phyloP scores from a whole-genome alignment of 768 basidiomycete genomes.

The Rhodosporidiobolus sp. region DNA sequence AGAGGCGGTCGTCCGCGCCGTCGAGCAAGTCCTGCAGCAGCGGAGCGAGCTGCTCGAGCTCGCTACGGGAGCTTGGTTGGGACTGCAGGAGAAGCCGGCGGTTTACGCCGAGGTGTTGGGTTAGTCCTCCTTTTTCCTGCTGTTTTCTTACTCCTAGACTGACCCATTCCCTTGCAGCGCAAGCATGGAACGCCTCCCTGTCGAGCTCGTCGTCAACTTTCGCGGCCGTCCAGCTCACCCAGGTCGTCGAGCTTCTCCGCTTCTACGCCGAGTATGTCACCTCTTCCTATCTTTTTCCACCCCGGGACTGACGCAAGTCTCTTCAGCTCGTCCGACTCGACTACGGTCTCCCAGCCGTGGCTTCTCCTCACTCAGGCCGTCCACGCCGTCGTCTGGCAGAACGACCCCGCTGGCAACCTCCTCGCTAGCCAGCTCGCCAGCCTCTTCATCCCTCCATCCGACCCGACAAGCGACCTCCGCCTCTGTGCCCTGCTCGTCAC shows the following conservation, averaged over 20 bases:
- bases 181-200: not conserved
- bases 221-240: not conserved
- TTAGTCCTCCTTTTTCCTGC: not conserved
- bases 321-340: not conserved
- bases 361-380: not conserved
- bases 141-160: not conserved
- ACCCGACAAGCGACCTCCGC: not conserved
- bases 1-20: not conserved
- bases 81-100: not conserved
- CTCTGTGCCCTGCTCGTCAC: conserved; percentile 10
- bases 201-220: not conserved
- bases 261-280: not conserved
- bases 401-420: not conserved
- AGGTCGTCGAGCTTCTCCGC: not conserved
- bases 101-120: not conserved
- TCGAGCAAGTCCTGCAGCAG: not conserved
- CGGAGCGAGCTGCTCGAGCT: not conserved
- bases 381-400: not conserved
- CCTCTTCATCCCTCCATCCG: not conserved
- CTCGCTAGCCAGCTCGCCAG: not conserved
- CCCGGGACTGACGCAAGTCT: not conserved
- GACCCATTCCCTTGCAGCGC: not conserved
- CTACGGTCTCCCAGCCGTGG: not conserved
- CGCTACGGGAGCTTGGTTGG: not conserved
- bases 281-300: not conserved